Percentiles rank a stretch among this genome's conserved stretches.
These are phyloP conservation scores for Tetrapyrgos nigripes DNA, from an alignment of 1,284 basidiomycete species.

Conservation along the genomic window DNA sequence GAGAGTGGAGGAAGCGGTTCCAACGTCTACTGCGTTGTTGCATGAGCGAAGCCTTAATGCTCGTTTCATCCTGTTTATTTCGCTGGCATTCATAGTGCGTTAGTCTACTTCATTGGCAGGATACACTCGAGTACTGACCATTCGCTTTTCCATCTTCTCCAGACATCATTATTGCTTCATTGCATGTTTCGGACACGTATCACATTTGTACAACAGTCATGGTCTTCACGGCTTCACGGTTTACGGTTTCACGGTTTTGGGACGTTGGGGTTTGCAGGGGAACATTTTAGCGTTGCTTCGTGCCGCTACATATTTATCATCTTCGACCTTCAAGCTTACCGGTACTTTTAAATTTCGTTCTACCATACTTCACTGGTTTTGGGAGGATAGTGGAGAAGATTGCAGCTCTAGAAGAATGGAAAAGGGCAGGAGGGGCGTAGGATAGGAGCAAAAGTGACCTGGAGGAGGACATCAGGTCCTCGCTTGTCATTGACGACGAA, in stretches of 20 bases:
- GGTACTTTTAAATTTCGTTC: background rate
- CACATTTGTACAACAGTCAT: background rate
- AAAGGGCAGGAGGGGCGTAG: background rate
- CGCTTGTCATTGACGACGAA: background rate
- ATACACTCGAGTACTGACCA: background rate
- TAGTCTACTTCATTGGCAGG: background rate
- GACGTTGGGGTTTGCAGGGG: background rate
- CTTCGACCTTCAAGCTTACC: conserved; percentile 10
- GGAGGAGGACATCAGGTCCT: background rate
- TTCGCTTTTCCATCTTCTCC: background rate
- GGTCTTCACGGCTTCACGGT: background rate
- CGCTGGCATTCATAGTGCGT: background rate
- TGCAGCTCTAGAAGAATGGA: background rate
- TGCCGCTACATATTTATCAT: background rate
- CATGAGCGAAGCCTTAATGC: conserved; percentile 16
- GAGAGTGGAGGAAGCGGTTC: conserved; percentile 19
- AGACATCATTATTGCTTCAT: conserved; percentile 1
- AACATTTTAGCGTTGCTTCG: background rate
- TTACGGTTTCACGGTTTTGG: background rate
- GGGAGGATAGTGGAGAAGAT: background rate
- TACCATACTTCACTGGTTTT: conserved; percentile 1
- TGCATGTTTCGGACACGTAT: background rate
- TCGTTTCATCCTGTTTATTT: conserved; percentile 11
- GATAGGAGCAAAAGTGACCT: background rate
- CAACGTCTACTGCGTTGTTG: conserved; percentile 25